Conservation (phyloP, 352 stramenopile species). For the Aphanomyces euteiches region DNA sequence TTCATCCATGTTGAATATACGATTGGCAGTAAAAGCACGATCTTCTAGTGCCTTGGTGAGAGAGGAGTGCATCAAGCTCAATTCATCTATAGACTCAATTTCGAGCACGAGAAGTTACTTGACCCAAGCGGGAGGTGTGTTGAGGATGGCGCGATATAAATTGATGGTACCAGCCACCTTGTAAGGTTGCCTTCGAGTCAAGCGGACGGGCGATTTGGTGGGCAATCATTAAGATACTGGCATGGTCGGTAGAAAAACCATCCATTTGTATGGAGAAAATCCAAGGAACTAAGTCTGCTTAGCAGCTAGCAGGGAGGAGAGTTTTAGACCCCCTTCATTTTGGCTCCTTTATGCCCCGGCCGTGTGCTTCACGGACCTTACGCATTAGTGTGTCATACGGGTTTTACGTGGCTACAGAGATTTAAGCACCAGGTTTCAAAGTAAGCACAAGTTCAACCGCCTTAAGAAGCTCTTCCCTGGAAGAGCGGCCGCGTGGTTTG, state of each 20-base stretch:
- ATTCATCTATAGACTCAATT: neutral
- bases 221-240: neutral
- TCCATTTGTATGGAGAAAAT: neutral
- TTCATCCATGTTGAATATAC: constrained; percentile 10
- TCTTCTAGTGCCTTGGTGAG: neutral
- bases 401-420: no score
- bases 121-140: neutral
- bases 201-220: neutral
- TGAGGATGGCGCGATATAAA: neutral
- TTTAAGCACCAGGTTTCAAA: no score
- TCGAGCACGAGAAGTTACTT: neutral
- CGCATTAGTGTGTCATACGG: no score
- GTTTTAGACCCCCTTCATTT: neutral
- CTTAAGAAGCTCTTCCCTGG: no score
- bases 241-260: neutral
- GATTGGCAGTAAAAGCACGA: neutral
- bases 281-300: neutral
- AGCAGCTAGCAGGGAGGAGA: neutral
- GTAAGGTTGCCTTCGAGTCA: neutral
- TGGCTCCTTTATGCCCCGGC: neutral
- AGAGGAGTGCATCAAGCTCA: neutral
- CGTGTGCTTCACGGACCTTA: no score
- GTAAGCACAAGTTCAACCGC: no score
- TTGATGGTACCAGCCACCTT: neutral
- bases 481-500: no score